Conservation (phyloP, 1,284 basidiomycete genomes). For the Papiliotrema fonsecae region DNA sequence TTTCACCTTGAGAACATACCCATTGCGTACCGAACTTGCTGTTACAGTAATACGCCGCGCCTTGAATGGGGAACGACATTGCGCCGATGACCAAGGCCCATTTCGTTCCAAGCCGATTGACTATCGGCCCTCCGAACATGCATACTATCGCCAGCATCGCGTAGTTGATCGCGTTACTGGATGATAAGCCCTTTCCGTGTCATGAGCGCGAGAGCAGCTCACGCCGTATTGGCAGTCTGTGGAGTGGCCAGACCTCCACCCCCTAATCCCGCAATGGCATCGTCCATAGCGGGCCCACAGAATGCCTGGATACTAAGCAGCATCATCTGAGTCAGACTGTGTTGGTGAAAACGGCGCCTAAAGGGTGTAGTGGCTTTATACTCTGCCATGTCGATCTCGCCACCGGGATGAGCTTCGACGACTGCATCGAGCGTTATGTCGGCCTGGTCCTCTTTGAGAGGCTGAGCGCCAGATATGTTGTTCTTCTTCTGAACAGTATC, state of each 20-base stretch:
- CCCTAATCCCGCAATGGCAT: slow-evolving; percentile 16
- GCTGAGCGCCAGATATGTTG: too few species aligned
- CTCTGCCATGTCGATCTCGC: slow-evolving; percentile 9
- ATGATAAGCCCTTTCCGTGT: too few species aligned
- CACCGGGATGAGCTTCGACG: background rate
- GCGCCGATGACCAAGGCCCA: slow-evolving; percentile 19
- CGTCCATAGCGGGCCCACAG: slow-evolving; percentile 18
- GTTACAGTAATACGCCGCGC: slow-evolving; percentile 20
- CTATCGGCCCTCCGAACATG: slow-evolving; percentile 15
- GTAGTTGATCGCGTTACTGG: slow-evolving; percentile 4
- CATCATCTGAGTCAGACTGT: slow-evolving; percentile 23
- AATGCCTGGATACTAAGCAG: slow-evolving; percentile 15
- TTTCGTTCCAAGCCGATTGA: slow-evolving; percentile 19
- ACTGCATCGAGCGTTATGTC: too few species aligned
- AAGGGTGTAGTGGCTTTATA: slow-evolving; percentile 10
- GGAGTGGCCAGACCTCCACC: slow-evolving; percentile 18
- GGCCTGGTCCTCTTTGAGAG: too few species aligned
- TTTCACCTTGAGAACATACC: slow-evolving; percentile 6
- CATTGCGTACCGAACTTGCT: slow-evolving; percentile 17
- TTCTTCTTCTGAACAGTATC: too few species aligned
- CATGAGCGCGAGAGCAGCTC: too few species aligned
- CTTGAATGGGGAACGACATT: slow-evolving; percentile 19
- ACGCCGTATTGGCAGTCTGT: slow-evolving; percentile 13
- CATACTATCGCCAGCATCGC: slow-evolving; percentile 3
- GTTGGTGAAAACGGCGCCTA: slow-evolving; percentile 15